A percentile compares a stretch with the other conserved stretches of the same genome.
Evolutionary conservation across 768 basidiomycete species (phyloP).

Genomic region (Phanerodontia chrysosporium): DNA sequence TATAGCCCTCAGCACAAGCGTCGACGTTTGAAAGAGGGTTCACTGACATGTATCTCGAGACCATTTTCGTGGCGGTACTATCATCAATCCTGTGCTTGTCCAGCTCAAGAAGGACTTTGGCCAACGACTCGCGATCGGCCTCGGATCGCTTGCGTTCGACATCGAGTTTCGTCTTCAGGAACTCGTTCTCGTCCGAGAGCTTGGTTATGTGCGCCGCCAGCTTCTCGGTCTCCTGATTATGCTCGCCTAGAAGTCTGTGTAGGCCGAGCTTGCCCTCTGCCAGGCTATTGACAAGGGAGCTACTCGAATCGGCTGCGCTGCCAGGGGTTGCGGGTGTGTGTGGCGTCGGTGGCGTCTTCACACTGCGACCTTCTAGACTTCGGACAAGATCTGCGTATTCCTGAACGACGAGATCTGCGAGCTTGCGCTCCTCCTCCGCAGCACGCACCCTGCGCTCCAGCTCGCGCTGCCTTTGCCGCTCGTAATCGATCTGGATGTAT

Average conservation of each 20-base stretch:
- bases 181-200: slow-evolving; percentile 41
- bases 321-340: not conserved
- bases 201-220: slow-evolving; percentile 40
- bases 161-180: slow-evolving; percentile 37
- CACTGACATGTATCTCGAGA: slow-evolving; percentile 78
- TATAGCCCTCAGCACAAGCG: not conserved
- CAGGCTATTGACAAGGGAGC: slow-evolving; percentile 28
- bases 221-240: slow-evolving; percentile 42
- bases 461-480: slow-evolving; percentile 43
- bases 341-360: slow-evolving; percentile 19
- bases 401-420: slow-evolving; percentile 61
- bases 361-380: slow-evolving; percentile 45
- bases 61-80: slow-evolving; percentile 75
- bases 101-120: slow-evolving; percentile 44
- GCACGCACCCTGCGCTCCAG: slow-evolving; percentile 41
- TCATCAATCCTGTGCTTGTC: slow-evolving; percentile 60
- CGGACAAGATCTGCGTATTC: slow-evolving; percentile 79
- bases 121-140: slow-evolving; percentile 42
- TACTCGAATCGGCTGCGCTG: slow-evolving; percentile 8
- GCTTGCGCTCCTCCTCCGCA: slow-evolving; percentile 53
- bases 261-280: slow-evolving; percentile 46
- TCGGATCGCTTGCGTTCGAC: slow-evolving; percentile 42
- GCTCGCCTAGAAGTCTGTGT: slow-evolving; percentile 45
- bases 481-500: slow-evolving; percentile 52
- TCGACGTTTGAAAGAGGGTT: not conserved